Conservation (phyloP, 441 rosid species). For the Eruca vesicaria region DNA sequence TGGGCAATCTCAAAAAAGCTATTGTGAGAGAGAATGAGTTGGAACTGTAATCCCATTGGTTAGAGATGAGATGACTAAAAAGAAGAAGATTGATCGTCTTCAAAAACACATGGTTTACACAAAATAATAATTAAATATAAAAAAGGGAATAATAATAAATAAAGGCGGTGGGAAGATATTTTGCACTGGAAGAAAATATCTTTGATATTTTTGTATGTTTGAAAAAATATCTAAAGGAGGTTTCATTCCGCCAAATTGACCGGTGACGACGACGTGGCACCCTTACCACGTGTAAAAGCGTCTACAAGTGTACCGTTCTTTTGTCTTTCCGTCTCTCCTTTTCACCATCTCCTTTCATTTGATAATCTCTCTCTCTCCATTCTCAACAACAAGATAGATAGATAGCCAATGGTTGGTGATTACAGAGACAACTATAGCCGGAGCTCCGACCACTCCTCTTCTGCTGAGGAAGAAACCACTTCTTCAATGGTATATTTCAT, state of each 20-base stretch:
- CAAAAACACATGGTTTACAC: too few relatives aligned
- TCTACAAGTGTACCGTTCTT: conserved; percentile 27
- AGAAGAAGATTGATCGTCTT: background rate
- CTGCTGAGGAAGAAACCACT: conserved; percentile 25
- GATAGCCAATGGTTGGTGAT: conserved; percentile 32
- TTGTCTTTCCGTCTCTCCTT: background rate
- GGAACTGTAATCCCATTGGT: background rate
- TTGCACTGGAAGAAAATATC: conserved; percentile 20
- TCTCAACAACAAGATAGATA: background rate
- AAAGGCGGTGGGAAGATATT: conserved; percentile 28
- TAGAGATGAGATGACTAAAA: background rate
- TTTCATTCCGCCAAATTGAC: conserved; percentile 29
- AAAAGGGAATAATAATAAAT: background rate
- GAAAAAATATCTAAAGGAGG: conserved; percentile 13
- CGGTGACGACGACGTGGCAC: conserved; percentile 29
- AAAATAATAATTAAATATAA: background rate
- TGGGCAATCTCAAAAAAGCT: background rate
- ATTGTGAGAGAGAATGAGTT: background rate
- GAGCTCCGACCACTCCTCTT: conserved; percentile 27
- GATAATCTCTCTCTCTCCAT: conserved; percentile 5
- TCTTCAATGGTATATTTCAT: conserved; percentile 25
- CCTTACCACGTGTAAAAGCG: conserved; percentile 38
- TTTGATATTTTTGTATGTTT: conserved; percentile 15
- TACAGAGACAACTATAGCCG: conserved; percentile 24
- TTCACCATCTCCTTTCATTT: background rate